These are phyloP conservation scores for Pseudozyma thailandica DNA, from an alignment of 1,284 basidiomycete genomes.

Conservation along the genomic window DNA sequence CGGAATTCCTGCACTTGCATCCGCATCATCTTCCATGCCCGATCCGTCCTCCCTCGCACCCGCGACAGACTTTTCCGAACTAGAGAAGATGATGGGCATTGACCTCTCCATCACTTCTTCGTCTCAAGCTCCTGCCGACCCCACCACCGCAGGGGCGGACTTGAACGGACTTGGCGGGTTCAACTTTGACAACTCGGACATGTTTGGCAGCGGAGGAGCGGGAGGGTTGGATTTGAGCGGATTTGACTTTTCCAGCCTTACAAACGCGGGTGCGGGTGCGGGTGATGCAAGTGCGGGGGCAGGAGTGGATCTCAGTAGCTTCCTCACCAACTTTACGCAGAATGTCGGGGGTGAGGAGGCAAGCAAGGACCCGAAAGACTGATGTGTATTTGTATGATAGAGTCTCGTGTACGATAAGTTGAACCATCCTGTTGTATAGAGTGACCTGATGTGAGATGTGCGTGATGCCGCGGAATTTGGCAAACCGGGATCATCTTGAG, in stretches of 20 bases:
- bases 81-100: constrained; percentile 48
- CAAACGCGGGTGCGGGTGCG: constrained; percentile 61
- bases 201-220: constrained; percentile 22
- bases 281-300: constrained; percentile 61
- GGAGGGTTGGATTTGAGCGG: constrained; percentile 42
- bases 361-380: background rate
- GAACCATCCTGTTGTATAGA: too few species aligned
- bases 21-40: constrained; percentile 4
- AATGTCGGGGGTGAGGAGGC: constrained; percentile 53
- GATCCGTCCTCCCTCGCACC: constrained; percentile 10
- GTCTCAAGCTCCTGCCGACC: background rate
- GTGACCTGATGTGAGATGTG: too few species aligned
- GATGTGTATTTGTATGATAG: constrained; percentile 55
- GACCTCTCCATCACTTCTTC: constrained; percentile 22
- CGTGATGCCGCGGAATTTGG: too few species aligned
- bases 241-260: constrained; percentile 41
- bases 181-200: constrained; percentile 15
- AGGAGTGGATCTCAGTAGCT: constrained; percentile 65
- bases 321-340: constrained; percentile 62
- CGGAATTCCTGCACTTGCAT: constrained; percentile 18
- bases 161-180: constrained; percentile 25
- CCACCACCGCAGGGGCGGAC: constrained; percentile 1
- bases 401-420: too few species aligned
- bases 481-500: background rate
- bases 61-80: constrained; percentile 25